phyloP scores from a whole-genome alignment of 805 yeast species.

The Lachancea quebecensis region DNA sequence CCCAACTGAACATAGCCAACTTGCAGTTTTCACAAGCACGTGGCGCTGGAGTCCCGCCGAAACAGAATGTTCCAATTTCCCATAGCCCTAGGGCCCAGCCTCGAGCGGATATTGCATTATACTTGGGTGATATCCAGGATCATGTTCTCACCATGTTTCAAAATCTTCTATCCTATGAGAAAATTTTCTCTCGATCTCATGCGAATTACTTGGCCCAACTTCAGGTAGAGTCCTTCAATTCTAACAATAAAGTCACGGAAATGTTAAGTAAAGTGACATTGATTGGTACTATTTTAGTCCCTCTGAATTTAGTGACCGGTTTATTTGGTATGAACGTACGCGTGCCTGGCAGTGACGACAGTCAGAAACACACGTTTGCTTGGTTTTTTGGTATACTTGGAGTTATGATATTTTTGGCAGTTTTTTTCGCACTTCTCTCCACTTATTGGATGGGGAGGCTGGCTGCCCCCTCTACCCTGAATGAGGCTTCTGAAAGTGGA shows the following conservation, averaged over 20 bases:
- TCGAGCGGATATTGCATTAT: constrained; percentile 84
- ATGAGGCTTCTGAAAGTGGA: constrained; percentile 30
- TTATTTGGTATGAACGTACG: constrained; percentile 92
- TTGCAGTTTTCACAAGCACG: constrained; percentile 16
- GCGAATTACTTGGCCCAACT: constrained; percentile 88
- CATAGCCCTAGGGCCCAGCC: constrained; percentile 45
- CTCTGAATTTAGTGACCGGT: constrained; percentile 85
- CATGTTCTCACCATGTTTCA: constrained; percentile 95
- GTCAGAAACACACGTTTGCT: constrained; percentile 25
- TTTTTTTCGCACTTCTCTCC: constrained; percentile 36
- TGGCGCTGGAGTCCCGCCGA: background rate
- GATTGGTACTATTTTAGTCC: constrained; percentile 84
- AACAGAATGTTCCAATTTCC: background rate
- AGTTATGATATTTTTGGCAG: constrained; percentile 38
- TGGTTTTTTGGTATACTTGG: constrained; percentile 72
- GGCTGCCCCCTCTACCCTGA: constrained; percentile 29
- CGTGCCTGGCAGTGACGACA: constrained; percentile 63
- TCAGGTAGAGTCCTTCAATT: constrained; percentile 84
- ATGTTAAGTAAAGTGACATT: constrained; percentile 85
- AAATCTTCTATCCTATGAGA: constrained; percentile 81
- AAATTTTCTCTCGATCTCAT: constrained; percentile 87
- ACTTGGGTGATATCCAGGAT: constrained; percentile 93
- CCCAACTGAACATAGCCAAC: constrained; percentile 35
- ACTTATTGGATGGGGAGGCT: constrained; percentile 35
- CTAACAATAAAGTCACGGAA: constrained; percentile 78